Conservation (phyloP, 768 basidiomycete species). For the Boletus eberwhitei region DNA sequence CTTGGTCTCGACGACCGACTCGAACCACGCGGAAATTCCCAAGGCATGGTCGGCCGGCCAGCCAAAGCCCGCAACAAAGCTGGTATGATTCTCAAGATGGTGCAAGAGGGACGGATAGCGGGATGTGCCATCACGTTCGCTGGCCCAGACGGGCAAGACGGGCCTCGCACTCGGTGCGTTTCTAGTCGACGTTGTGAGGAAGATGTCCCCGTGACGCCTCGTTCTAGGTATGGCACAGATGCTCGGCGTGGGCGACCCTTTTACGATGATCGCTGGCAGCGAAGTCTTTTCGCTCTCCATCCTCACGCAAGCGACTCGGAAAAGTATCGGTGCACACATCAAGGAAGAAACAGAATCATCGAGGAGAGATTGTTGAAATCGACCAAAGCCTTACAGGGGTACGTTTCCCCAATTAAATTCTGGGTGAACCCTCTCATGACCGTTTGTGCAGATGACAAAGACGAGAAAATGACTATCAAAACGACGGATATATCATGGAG, state of each 20-base stretch:
- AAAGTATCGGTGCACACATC: conserved; percentile 95
- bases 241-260: conserved; percentile 90
- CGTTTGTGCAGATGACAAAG: conserved; percentile 74
- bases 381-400: conserved; percentile 96
- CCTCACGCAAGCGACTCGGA: conserved; percentile 90
- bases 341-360: conserved; percentile 97
- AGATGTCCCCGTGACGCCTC: background rate
- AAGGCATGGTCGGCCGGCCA: no score
- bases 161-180: no score
- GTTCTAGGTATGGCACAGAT: conserved; percentile 89
- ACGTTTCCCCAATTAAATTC: conserved; percentile 19
- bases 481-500: no score
- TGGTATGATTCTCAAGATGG: no score
- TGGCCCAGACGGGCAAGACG: no score
- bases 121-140: no score
- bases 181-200: no score
- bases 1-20: no score
- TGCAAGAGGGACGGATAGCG: no score
- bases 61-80: no score
- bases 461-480: conserved; percentile 95
- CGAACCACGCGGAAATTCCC: no score
- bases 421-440: background rate
- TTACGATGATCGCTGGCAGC: conserved; percentile 96
- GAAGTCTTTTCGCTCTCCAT: conserved; percentile 98
- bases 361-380: conserved; percentile 97